These are phyloP conservation scores for Pyrrhoderma lamaoense DNA, from an alignment of 1,284 basidiomycete species.

Conservation along the genomic window DNA sequence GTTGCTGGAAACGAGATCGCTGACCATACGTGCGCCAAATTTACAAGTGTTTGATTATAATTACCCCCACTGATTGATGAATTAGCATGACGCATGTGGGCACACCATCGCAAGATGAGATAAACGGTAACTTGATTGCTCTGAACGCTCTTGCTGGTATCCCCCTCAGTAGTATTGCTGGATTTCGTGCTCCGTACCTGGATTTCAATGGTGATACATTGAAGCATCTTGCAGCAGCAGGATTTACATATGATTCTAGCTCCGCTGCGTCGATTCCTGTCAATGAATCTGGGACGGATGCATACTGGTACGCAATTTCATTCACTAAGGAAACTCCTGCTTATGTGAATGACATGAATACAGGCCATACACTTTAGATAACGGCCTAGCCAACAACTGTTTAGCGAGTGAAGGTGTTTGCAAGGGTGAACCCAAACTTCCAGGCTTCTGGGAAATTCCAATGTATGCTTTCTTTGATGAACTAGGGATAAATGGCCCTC, in stretches of 20 bases:
- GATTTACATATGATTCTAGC: conserved; percentile 72
- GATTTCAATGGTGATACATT: conserved; percentile 62
- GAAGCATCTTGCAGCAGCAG: conserved; percentile 44
- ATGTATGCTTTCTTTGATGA: conserved; percentile 75
- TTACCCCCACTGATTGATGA: conserved; percentile 15
- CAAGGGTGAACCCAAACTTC: conserved; percentile 64
- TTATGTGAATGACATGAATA: too few relatives aligned
- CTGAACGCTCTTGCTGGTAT: conserved; percentile 77
- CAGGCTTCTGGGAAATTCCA: conserved; percentile 77
- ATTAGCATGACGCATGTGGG: conserved; percentile 77
- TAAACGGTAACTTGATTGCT: conserved; percentile 75
- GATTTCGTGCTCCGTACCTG: conserved; percentile 77
- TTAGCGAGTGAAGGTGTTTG: conserved; percentile 49
- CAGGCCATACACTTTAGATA: conserved; percentile 57
- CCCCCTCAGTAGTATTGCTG: conserved; percentile 57
- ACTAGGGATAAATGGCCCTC: conserved; percentile 45
- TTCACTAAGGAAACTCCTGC: too few relatives aligned
- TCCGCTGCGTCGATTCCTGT: conserved; percentile 62
- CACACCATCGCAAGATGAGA: conserved; percentile 51
- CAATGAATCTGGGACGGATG: conserved; percentile 61
- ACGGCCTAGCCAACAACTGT: conserved; percentile 79
- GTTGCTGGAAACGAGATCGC: conserved; percentile 82
- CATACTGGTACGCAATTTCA: conserved; percentile 42
- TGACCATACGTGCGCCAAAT: conserved; percentile 74
- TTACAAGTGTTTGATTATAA: conserved; percentile 5